Evolutionary conservation across 352 stramenopile species (phyloP), one percentile per base, ranked within the genome.

Genomic region (Poterioochromonas sp.): DNA sequence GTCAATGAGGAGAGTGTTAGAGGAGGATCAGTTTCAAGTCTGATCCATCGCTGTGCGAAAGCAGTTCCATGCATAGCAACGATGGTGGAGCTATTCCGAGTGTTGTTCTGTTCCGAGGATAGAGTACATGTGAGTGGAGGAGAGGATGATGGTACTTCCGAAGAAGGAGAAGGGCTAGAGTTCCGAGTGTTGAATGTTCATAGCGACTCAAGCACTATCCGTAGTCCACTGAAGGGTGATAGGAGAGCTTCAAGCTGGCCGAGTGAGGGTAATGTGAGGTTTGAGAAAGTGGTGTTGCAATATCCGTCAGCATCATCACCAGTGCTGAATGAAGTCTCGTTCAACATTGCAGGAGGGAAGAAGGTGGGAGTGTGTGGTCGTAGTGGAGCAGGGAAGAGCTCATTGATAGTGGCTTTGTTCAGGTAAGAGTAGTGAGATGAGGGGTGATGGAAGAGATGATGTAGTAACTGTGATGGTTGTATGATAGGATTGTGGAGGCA

Each of bases 321-420:
- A 44, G 62, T 71, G 62, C 62, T 71, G 2, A 68, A 58, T 49
- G 41, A 80, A 41, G 69, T 80, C 15, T 65, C 54, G 58, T 85
- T 96, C 26, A 83, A 81, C 0, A 93, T 97, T 47, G 84, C 85
- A 3, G 83, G 86, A 0, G 83, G 86, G 60, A 87, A 91, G n/a
- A 97, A 97, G 82, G 86, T 94, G 63, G 63, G 63, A 35, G 63
- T 73, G 37, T 40, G 22, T 44, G 63, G 63, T 73, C 63, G 63
- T 29, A 73, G 8, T 12, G 63, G 63, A 47, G 63, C 63, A 20
- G 63, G 63, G 3, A 73, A 73, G 37, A 47, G 20, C 63, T 47
- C 29, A 8, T 20, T 73, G 3, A 73, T 73, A 1, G 11, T 20
- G 22, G 37, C 63, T 47, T 44, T 73, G 20, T 73, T 73, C 37